Percentiles rank a stretch among this genome's conserved stretches.
phyloP scores from a whole-genome alignment of 2,329 filamentous ascomycete genomes.

The Ambrosiella xylebori region DNA sequence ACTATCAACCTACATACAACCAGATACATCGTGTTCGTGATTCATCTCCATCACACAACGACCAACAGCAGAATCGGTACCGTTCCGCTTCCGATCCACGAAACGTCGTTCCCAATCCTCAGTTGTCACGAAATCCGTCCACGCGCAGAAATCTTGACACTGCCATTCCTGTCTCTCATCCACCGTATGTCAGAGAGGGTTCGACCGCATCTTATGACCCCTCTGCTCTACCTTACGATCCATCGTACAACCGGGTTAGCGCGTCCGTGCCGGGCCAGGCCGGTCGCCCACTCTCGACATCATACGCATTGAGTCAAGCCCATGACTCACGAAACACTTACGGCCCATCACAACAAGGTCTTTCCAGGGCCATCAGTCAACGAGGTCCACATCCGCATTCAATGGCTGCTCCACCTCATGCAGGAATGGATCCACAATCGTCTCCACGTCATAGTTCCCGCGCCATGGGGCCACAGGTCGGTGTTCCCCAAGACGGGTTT shows the following conservation, averaged over 20 bases:
- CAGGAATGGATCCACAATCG: slow-evolving; percentile 6
- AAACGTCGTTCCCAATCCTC: background rate
- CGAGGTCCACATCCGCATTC: slow-evolving; percentile 5
- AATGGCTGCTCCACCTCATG: background rate
- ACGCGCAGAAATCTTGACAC: slow-evolving; percentile 8
- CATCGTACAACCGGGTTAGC: slow-evolving; percentile 9
- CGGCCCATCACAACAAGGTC: slow-evolving; percentile 6
- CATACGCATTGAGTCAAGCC: slow-evolving; percentile 14
- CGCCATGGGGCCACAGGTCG: slow-evolving; percentile 43
- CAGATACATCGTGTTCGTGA: slow-evolving; percentile 12
- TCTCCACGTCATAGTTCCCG: slow-evolving; percentile 44
- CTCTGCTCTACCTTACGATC: slow-evolving; percentile 7
- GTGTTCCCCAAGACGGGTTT: slow-evolving; percentile 17
- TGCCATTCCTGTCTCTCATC: slow-evolving; percentile 4
- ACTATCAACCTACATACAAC: slow-evolving; percentile 9
- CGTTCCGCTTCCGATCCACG: slow-evolving; percentile 12
- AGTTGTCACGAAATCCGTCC: slow-evolving; percentile 12
- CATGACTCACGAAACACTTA: slow-evolving; percentile 22
- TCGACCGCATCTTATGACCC: slow-evolving; percentile 11
- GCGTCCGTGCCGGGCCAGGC: slow-evolving; percentile 9
- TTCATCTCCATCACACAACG: slow-evolving; percentile 8
- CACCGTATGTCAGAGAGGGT: slow-evolving; percentile 12
- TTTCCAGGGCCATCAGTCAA: slow-evolving; percentile 10
- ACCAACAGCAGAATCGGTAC: slow-evolving; percentile 10
- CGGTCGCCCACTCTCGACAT: slow-evolving; percentile 9